These are phyloP conservation scores for Periconia digitata DNA, from an alignment of 2,329 filamentous ascomycete genomes.

Conservation along the genomic window DNA sequence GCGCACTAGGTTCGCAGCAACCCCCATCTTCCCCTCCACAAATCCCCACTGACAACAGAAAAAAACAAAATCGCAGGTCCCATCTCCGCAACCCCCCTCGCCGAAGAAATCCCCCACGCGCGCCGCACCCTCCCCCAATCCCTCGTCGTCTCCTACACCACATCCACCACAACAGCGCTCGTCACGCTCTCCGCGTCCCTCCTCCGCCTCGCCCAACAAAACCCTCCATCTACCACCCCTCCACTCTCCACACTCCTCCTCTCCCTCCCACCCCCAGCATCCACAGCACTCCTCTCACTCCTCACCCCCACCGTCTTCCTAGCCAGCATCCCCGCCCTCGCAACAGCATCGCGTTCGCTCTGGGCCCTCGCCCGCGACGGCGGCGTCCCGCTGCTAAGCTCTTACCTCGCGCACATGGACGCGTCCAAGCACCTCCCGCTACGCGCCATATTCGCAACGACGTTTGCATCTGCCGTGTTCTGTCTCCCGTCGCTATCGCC, in stretches of 20 bases:
- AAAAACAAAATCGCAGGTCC: slow-evolving; percentile 2
- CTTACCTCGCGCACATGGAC: slow-evolving; percentile 12
- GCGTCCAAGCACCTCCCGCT: slow-evolving; percentile 9
- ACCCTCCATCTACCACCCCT: slow-evolving; percentile 7
- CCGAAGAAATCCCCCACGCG: slow-evolving; percentile 24
- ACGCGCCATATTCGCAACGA: slow-evolving; percentile 13
- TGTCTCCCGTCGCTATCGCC: no score
- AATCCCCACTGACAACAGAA: neutral
- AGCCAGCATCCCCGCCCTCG: slow-evolving; percentile 15
- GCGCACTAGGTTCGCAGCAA: slow-evolving; percentile 5
- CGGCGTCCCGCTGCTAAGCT: slow-evolving; percentile 12
- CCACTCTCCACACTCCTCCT: slow-evolving; percentile 15
- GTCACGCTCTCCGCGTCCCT: slow-evolving; percentile 19
- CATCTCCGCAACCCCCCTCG: slow-evolving; percentile 10
- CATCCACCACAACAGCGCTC: slow-evolving; percentile 16
- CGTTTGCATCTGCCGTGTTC: neutral
- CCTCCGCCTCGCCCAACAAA: slow-evolving; percentile 13
- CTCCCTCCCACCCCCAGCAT: slow-evolving; percentile 8
- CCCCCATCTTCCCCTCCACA: neutral
- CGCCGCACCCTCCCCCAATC: slow-evolving; percentile 20
- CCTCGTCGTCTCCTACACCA: slow-evolving; percentile 17
- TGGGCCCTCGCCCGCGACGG: slow-evolving; percentile 20
- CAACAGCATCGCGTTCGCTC: slow-evolving; percentile 12
- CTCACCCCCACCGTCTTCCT: slow-evolving; percentile 13
- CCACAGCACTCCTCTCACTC: slow-evolving; percentile 9